Evolutionary conservation across 768 basidiomycete species (phyloP), one percentile per base, ranked within the genome.

Genomic region (Amanita molliuscula): DNA sequence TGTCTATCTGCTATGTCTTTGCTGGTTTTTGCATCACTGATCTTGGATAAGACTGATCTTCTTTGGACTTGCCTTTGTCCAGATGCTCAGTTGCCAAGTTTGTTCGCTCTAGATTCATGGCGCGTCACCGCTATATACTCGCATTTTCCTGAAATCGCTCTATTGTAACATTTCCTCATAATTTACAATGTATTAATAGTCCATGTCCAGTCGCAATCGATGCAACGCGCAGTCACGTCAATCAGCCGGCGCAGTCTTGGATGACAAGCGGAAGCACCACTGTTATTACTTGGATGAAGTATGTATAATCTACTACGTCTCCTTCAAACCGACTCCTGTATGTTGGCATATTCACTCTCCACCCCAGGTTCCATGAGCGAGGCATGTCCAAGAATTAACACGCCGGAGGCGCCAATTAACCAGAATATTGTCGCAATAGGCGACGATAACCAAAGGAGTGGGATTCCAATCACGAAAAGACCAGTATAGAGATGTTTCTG

Each of bases 391-490:
- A 95, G 71, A 59, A 98, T 88, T 54, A 95, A 70, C 53, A 94
- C 74, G 16, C 79, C 75, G 1, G 89, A 92, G 1, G 88, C 85
- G 16, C 93, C 92, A 53, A 95, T 82, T 58, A 97, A 75, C 90
- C 91, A 95, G 77, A 98, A 96, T 68, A 97, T 80, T 21, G 88
- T 87, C 70, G 73, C 66, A 59, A 90, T 70, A 4, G 88, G 87
- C 25, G 82, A 82, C 5, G 86, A 69, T 61, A 77, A 67, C 80
- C 82, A 90, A 52, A 98, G 78, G 44, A 97, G 73, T 2, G 92
- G 92, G 46, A 96, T 73, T 42, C 94, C 94, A 60, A 96, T 84
- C 55, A 92, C 82, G 68, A 98, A 94, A 25, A 98, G 84, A 36
- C 67, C 81, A 35, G 76, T 84, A 72, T 96, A 98, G 43, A 95